These are phyloP conservation scores for Trypanosomatidae sp. DNA, from an alignment of 208 protist genomes.

Conservation along the genomic window DNA sequence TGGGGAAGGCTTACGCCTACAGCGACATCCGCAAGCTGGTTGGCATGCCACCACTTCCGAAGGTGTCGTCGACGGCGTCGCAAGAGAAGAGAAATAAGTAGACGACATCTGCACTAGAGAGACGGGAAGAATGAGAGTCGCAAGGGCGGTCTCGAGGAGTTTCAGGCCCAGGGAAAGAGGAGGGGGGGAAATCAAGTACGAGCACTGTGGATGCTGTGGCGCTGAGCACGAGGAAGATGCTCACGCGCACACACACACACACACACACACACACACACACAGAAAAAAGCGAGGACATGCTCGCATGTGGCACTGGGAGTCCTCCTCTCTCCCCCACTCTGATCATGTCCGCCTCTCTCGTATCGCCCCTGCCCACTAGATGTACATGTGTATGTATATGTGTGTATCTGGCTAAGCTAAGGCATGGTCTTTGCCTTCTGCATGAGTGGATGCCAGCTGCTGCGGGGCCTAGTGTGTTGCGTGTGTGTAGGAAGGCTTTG, in stretches of 20 bases:
- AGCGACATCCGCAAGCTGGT: constrained; percentile 38
- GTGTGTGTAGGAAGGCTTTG: no score
- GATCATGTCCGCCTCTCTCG: not conserved
- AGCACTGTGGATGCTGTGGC: not conserved
- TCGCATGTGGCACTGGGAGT: not conserved
- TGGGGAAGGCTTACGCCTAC: constrained; percentile 52
- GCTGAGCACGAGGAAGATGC: no score
- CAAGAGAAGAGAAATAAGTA: not conserved
- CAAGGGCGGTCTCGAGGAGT: not conserved
- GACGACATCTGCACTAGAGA: not conserved
- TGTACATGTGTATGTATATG: not conserved
- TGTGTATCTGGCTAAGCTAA: not conserved
- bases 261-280: not conserved
- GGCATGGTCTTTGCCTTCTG: not conserved
- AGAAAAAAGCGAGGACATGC: not conserved
- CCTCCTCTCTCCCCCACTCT: not conserved
- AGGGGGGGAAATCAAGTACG: not conserved
- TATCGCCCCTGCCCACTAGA: no score
- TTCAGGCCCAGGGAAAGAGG: not conserved
- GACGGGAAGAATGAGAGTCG: not conserved
- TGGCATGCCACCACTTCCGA: constrained; percentile 23
- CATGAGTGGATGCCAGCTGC: not conserved
- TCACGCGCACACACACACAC: no score
- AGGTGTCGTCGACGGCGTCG: not conserved
- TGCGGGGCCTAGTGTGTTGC: not conserved